Evolutionary conservation across 345 rosid species (phyloP).

Genomic region (Gossypium sturtianum): DNA sequence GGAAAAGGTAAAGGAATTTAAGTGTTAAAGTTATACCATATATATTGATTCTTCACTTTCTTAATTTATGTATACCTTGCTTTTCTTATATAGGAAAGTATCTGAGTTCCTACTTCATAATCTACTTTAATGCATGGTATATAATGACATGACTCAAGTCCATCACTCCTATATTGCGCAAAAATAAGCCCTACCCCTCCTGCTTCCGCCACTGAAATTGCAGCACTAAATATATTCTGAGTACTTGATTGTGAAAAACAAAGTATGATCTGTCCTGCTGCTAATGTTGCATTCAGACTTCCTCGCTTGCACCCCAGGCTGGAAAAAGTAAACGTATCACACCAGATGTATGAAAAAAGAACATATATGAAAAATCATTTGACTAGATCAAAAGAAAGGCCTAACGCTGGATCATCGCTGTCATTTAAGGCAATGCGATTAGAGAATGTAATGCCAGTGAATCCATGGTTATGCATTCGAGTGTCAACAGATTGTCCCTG

Average conservation of each 20-base stretch:
- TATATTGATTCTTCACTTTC: not conserved
- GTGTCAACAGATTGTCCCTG: conserved; percentile 44
- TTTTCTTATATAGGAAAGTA: conserved; percentile 38
- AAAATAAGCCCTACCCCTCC: conserved; percentile 42
- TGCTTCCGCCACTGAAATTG: conserved; percentile 24
- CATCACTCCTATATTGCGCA: conserved; percentile 25
- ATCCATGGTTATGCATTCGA: conserved; percentile 28
- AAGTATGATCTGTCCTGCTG: conserved; percentile 37
- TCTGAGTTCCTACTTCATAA: conserved; percentile 34
- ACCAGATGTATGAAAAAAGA: not conserved
- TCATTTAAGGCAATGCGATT: conserved; percentile 26
- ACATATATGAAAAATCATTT: not conserved
- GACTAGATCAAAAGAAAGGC: not conserved
- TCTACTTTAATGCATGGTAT: conserved; percentile 42
- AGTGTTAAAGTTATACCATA: not conserved
- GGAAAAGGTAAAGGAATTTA: too few relatives aligned
- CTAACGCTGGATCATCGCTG: conserved; percentile 19
- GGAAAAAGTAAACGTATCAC: conserved; percentile 1
- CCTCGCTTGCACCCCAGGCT: conserved; percentile 29
- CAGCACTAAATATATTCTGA: conserved; percentile 21
- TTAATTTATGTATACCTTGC: conserved; percentile 28
- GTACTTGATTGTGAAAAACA: conserved; percentile 27
- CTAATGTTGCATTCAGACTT: conserved; percentile 35
- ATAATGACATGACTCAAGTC: conserved; percentile 18
- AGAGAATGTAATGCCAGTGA: conserved; percentile 28